phyloP scores from a whole-genome alignment of 202 grass and related monocot genomes.

The Hordeum pubiflorum region DNA sequence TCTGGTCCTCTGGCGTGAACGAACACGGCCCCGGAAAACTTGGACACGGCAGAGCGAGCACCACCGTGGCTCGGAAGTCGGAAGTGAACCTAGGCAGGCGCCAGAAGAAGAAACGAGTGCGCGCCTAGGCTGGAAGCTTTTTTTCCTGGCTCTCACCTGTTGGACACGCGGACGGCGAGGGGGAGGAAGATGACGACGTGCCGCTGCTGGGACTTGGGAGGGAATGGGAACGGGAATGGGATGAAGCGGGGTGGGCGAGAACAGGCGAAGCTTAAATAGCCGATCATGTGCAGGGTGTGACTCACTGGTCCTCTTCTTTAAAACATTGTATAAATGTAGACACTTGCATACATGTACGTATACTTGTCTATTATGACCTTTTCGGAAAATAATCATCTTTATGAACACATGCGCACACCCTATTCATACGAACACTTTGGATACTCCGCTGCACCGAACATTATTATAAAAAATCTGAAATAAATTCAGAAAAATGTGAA shows the following conservation, averaged over 20 bases:
- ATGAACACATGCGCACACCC: too few species aligned
- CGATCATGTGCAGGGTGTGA: background rate
- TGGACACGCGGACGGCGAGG: background rate
- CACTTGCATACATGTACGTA: too few species aligned
- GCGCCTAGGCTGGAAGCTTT: background rate
- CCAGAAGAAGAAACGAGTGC: background rate
- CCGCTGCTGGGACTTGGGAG: background rate
- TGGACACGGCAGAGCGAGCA: background rate
- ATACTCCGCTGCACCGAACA: too few species aligned
- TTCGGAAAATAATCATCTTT: too few species aligned
- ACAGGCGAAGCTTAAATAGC: background rate
- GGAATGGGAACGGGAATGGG: background rate
- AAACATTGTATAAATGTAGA: too few species aligned
- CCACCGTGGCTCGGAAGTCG: background rate
- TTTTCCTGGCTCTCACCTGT: background rate
- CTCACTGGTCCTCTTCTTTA: background rate
- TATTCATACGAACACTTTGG: too few species aligned
- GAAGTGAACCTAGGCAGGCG: background rate
- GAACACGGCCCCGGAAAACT: background rate
- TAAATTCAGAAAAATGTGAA: too few species aligned
- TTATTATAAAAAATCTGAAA: too few species aligned
- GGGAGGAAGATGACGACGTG: background rate
- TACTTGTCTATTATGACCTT: too few species aligned
- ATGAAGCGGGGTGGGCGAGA: background rate
- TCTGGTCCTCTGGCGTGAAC: too few species aligned